Evolutionary conservation across 768 basidiomycete genomes (phyloP), one percentile per base, ranked within the genome.

Genomic region (Agrocybe chaxingu): DNA sequence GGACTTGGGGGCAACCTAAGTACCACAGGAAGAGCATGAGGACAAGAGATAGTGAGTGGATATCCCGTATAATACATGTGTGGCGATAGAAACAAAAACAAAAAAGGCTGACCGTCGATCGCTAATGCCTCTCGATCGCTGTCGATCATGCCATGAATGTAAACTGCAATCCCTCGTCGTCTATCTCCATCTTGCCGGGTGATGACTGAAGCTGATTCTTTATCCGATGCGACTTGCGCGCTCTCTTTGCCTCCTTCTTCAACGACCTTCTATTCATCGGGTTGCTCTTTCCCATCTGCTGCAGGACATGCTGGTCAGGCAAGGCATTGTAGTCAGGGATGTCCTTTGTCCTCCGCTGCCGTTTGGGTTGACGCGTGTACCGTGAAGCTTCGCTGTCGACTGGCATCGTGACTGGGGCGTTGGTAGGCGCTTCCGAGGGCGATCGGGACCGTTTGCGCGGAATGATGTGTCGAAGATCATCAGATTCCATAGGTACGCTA

Each of bases 231-330:
- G 77, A 76, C 62, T 80, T 81, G 58, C 81, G 72, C 34, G 77
- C 80, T 56, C 72, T 71, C 71, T 87, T 89, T 42, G 79, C 77
- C 40, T 82, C 84, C 60, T 69, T 76, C 69, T 87, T 89, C 58
- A 88, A 57, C 56, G 73, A 68, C 58, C 71, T 76, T 53, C 86
- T 68, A 48, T 73, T 80, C 53, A 89, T 55, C 10, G 87, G 85
- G 62, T 87, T 86, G 48, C 76, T 70, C 51, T 62, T 60, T 9
- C 75, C 76, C 76, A 82, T 80, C 51, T 65, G 67, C 39, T 63
- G 53, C 18, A 74, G 59, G 24, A 76, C 76, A 52, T 81, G 68
- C 6, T 66, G 66, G 35, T 80, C 77, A 3, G 77, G 75, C 0
- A 66, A 73, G 5, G 73, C 72, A 50, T 87, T 76, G 54, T 84